These are phyloP conservation scores for Ichthyophthirius multifiliis DNA, from an alignment of 169 alveolate species.

Conservation along the genomic window DNA sequence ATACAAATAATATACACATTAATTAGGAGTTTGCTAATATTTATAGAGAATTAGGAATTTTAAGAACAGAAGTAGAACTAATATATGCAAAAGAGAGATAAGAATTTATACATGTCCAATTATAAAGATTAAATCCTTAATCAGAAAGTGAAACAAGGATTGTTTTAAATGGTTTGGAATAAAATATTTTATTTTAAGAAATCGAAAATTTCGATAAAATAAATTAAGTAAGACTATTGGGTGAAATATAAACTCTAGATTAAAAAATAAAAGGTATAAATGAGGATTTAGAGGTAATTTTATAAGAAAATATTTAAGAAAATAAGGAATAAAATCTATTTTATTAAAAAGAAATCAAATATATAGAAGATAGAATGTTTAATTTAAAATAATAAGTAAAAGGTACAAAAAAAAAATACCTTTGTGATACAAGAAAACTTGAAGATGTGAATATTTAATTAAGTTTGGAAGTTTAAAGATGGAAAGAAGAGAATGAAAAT, in stretches of 20 bases:
- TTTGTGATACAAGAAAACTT: too few species aligned
- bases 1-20: background rate
- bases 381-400: background rate
- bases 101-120: background rate
- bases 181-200: background rate
- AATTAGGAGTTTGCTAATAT: background rate
- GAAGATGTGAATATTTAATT: too few species aligned
- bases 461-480: too few species aligned
- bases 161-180: background rate
- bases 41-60: background rate
- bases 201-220: background rate
- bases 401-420: background rate
- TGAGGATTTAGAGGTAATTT: background rate
- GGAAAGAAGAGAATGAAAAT: too few species aligned
- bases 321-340: background rate
- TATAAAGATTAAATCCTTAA: background rate
- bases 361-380: background rate
- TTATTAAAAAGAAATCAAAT: background rate
- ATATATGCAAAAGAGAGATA: background rate
- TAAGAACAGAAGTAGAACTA: background rate
- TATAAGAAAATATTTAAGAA: background rate
- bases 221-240: background rate
- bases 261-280: background rate
- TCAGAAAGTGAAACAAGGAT: background rate
- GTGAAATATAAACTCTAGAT: background rate